Percentiles rank a stretch among this genome's conserved stretches.
Conservation (phyloP, 768 basidiomycete species). For the Russula sp. region DNA sequence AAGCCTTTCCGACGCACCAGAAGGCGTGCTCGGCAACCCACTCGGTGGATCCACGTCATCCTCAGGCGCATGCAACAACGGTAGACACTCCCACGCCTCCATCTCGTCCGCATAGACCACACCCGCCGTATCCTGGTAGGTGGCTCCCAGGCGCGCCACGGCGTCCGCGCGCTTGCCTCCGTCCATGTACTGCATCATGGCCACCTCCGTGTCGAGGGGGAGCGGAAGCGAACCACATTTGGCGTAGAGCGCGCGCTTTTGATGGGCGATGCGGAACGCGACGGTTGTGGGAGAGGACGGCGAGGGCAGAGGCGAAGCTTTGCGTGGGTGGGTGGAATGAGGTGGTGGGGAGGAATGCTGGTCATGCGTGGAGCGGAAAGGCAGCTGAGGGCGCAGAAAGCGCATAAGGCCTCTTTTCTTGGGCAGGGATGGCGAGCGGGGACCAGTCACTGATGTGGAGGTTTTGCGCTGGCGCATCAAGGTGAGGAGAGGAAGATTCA, state of each 20-base stretch:
- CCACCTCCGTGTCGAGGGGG: conserved; percentile 57
- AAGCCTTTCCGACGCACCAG: neutral
- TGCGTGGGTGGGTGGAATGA: neutral
- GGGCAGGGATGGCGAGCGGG: conserved; percentile 22
- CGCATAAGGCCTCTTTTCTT: conserved; percentile 33
- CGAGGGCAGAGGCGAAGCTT: neutral
- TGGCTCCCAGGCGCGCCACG: conserved; percentile 34
- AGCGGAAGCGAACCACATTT: conserved; percentile 33
- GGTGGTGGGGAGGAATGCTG: conserved; percentile 22
- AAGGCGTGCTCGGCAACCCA: neutral
- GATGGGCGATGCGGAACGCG: conserved; percentile 14
- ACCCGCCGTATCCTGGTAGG: conserved; percentile 49
- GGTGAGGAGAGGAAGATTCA: conserved; percentile 44
- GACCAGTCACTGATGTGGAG: neutral
- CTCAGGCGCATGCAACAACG: conserved; percentile 38
- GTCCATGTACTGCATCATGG: conserved; percentile 60
- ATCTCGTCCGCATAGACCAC: conserved; percentile 66
- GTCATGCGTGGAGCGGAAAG: conserved; percentile 32
- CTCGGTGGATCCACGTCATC: neutral
- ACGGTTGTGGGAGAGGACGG: neutral
- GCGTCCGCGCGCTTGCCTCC: conserved; percentile 55
- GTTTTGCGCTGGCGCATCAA: conserved; percentile 5
- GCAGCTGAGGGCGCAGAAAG: conserved; percentile 35
- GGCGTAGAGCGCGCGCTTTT: conserved; percentile 38
- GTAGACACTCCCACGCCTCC: conserved; percentile 62